A percentile compares a stretch with the other conserved stretches of the same genome.
Conservation (phyloP, 2,329 filamentous ascomycete genomes). For the Didymosphaeria variabile region DNA sequence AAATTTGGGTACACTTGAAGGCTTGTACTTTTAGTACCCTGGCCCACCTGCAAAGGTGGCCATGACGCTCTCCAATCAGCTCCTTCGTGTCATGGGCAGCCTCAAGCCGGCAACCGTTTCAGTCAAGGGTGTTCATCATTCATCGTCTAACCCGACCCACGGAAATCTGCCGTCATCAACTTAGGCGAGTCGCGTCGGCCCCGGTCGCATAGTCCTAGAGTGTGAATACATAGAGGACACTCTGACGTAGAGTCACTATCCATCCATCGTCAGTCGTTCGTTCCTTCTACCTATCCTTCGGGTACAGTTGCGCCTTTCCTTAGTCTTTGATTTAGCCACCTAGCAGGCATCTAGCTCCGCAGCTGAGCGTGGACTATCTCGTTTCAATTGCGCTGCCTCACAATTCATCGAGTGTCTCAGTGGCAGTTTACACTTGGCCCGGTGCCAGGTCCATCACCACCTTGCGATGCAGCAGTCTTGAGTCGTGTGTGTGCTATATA, state of each 20-base stretch:
- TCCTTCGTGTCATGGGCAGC: slow-evolving; percentile 24
- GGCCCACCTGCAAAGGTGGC: slow-evolving; percentile 24
- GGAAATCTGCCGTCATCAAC: slow-evolving; percentile 24
- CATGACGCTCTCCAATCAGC: slow-evolving; percentile 27
- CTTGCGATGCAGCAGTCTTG: slow-evolving; percentile 29
- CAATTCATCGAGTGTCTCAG: slow-evolving; percentile 24
- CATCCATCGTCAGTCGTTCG: slow-evolving; percentile 20
- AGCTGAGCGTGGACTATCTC: slow-evolving; percentile 24
- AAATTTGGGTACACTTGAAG: slow-evolving; percentile 23
- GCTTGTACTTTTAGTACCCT: slow-evolving; percentile 32
- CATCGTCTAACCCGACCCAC: slow-evolving; percentile 29
- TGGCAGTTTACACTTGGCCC: slow-evolving; percentile 29
- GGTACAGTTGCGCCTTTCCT: slow-evolving; percentile 15
- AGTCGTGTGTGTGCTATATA: slow-evolving; percentile 17
- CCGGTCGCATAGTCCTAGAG: slow-evolving; percentile 23
- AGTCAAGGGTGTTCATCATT: slow-evolving; percentile 32
- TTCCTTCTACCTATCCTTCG: slow-evolving; percentile 22
- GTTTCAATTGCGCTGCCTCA: slow-evolving; percentile 24
- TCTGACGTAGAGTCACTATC: slow-evolving; percentile 23
- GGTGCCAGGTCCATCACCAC: slow-evolving; percentile 27
- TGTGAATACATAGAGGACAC: slow-evolving; percentile 32
- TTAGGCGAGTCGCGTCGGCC: slow-evolving; percentile 25
- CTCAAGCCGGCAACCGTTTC: slow-evolving; percentile 28
- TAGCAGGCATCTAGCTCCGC: slow-evolving; percentile 26
- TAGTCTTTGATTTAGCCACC: slow-evolving; percentile 22